Conservation (phyloP, 177 flowering plant species). For the Tripterygium wilfordii region DNA sequence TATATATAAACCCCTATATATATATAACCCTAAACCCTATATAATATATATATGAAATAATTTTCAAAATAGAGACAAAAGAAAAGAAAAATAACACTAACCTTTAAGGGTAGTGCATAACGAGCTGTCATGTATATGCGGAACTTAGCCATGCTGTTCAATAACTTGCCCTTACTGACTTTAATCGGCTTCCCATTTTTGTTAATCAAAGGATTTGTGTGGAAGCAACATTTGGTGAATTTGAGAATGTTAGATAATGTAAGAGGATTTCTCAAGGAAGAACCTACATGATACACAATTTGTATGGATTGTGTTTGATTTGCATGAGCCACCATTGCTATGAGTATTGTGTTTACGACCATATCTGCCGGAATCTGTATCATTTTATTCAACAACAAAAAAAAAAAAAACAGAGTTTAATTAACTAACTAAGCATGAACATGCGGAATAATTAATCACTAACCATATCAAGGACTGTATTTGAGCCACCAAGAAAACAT, state of each 20-base stretch:
- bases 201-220: constrained; percentile 23
- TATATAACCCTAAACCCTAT: too few relatives aligned
- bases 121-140: constrained; percentile 30
- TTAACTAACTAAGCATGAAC: too few relatives aligned
- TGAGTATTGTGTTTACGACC: constrained; percentile 36
- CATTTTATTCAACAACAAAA: too few relatives aligned
- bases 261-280: constrained; percentile 27
- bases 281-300: constrained; percentile 27
- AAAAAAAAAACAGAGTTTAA: too few relatives aligned
- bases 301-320: constrained; percentile 8
- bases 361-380: constrained; percentile 36
- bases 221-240: constrained; percentile 17
- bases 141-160: constrained; percentile 30
- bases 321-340: constrained; percentile 20
- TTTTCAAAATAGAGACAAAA: too few relatives aligned
- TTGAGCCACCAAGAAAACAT: neutral
- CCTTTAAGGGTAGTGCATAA: constrained; percentile 38
- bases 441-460: neutral
- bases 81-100: too few relatives aligned
- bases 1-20: too few relatives aligned
- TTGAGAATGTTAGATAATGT: constrained; percentile 9
- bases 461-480: neutral
- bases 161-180: constrained; percentile 16
- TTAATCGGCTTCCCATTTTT: constrained; percentile 30
- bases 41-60: too few relatives aligned